Base-by-base conservation (phyloP, 225 moss, liverwort and hornwort species). In the Physcomitrellopsis africana region DNA sequence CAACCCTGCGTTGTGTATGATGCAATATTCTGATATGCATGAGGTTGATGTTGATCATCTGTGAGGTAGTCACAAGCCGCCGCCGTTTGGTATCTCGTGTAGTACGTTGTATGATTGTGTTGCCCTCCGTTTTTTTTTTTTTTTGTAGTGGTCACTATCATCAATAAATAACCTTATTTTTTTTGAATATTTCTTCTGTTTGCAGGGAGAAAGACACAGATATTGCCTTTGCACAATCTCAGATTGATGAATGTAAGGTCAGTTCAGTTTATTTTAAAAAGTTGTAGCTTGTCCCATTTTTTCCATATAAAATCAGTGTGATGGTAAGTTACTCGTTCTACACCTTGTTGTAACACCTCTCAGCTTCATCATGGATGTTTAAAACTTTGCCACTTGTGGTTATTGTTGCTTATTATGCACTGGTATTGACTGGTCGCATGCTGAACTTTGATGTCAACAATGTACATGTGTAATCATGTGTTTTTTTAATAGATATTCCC, bases 201-300 rank as follows among this genome's bases (percentile, higher is more conserved):
- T 72, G 74, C 80, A 99, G 99, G 99, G 99, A 99, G 83, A 99
- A 92, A 82, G 95, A 99, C 73, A 92, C 93, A 73, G 93, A 90
- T 67, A 92, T 99, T 67, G 55, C 84, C 10, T 99, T 99, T 68
- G 93, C 90, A 55, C 90, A 92, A 82, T 80, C 79, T 46, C 92
- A 93, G 70, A 93, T 99, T 84, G 99, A 99, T 82, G 95, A 99
- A 72, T 99, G 88, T 70, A 99, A 99, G 99, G 99, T 99, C 82
- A 76, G 83, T 80, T 85, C 51, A 63, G 70, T 55, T 66, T 57
- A 51, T 63, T 71, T 60, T 37, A 70, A 24, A 52, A 70, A 27
- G 59, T 62, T 23, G 51, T 55, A 56, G 14, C 76, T 15, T 55
- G 51, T 61, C 11, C 41, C 53, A n/a, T 14, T 69, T 32, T 68